These are phyloP conservation scores for Cutaneotrichosporon sp. DNA, from an alignment of 1,284 basidiomycete species.

Conservation along the genomic window DNA sequence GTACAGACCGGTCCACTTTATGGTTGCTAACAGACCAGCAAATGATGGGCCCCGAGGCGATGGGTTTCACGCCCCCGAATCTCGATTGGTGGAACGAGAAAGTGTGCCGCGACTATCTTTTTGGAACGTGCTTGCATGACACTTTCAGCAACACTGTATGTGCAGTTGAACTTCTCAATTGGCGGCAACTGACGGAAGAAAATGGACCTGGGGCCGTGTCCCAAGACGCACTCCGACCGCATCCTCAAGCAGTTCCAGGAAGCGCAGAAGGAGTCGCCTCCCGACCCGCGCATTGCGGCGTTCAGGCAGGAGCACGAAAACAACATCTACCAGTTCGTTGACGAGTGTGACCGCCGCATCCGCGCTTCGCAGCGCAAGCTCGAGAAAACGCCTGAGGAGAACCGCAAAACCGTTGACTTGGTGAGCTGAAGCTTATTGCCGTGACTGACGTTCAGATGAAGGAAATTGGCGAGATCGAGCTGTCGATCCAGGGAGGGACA, in stretches of 20 bases:
- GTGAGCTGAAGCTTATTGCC: slow-evolving; percentile 50
- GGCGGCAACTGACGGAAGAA: slow-evolving; percentile 59
- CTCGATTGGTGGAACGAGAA: slow-evolving; percentile 94
- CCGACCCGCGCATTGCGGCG: slow-evolving; percentile 69
- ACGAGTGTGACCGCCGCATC: slow-evolving; percentile 96
- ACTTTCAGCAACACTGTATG: slow-evolving; percentile 96
- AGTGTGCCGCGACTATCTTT: slow-evolving; percentile 98
- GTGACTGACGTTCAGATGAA: slow-evolving; percentile 65
- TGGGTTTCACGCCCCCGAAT: slow-evolving; percentile 89
- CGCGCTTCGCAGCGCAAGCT: slow-evolving; percentile 85
- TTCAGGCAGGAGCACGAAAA: slow-evolving; percentile 93
- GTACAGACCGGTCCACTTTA: no score
- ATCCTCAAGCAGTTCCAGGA: slow-evolving; percentile 86
- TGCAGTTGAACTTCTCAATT: slow-evolving; percentile 21
- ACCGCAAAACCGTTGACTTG: slow-evolving; percentile 94
- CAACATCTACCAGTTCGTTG: slow-evolving; percentile 91
- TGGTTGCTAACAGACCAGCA: slow-evolving; percentile 60
- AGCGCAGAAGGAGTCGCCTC: slow-evolving; percentile 67
- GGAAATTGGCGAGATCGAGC: slow-evolving; percentile 98
- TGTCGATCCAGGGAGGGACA: slow-evolving; percentile 96
- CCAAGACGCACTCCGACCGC: slow-evolving; percentile 91
- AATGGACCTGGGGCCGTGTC: slow-evolving; percentile 99
- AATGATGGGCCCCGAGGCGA: slow-evolving; percentile 99
- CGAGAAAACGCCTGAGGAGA: slow-evolving; percentile 99
- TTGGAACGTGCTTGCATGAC: slow-evolving; percentile 94